Base-by-base conservation (phyloP, 345 rosid species). In the Mangifera indica region DNA sequence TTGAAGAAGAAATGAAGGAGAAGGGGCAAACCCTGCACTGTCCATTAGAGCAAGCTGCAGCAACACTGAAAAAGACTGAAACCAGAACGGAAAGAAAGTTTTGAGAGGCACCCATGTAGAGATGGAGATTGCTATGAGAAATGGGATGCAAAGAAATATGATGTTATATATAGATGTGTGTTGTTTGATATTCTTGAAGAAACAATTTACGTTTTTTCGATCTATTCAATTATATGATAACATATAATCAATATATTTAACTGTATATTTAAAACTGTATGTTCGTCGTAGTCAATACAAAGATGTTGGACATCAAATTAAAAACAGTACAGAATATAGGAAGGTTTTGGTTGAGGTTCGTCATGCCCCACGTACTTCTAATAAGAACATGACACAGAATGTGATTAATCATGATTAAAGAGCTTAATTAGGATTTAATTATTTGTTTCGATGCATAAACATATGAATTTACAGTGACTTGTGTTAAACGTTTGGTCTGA, bases 1-100 rank as follows among this genome's bases (percentile, higher is more conserved):
- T 8, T 55, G 2, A 18, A 21, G 25, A 55, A 6, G 10, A 18
- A 11, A 17, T n/a, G 3, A 40, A 45, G 55, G 37, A 6, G 3
- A 40, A 45, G 55, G 37, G 4, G 72, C 82, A 18, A 57, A 83
- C 92, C 92, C 66, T 74, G 84, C 95, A 84, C 67, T 79, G 70
- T 63, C 90, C 88, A 56, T 77, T 70, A 24, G 85, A 77, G 81
- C 85, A 84, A 56, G 78, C 87, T 54, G 77, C 42, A 13, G 77
- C 75, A 64, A 66, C 72, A 37, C 60, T 32, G 53, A 72, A 22
- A n/a, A 84, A 68, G 21, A 61, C 57, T 32, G 72, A 63, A 20
- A 69, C 67, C 9, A 63, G 63, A 34, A 74, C 60, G 60, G 74
- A 46, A 66, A 77, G 13, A 15, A 81, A 22, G 26, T 61, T 76